Evolutionary conservation across 2,329 filamentous ascomycete genomes (phyloP).

Genomic region (Decorospora gaudefroyi): DNA sequence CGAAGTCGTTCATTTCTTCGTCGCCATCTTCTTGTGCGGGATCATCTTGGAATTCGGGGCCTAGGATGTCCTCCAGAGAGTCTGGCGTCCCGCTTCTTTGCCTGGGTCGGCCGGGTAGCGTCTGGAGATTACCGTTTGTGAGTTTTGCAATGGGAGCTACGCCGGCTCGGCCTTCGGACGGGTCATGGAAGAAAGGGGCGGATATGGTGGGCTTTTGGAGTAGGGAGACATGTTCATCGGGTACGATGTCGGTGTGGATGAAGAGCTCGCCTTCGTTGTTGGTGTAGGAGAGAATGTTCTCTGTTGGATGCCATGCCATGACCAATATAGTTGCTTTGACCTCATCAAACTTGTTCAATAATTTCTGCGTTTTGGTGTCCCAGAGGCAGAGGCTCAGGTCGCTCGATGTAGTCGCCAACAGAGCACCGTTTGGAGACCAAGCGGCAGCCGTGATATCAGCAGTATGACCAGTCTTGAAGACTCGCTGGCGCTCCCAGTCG

Average conservation of each 20-base stretch:
- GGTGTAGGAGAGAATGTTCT: conserved; percentile 89
- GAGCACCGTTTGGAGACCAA: conserved; percentile 93
- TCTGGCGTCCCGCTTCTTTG: conserved; percentile 65
- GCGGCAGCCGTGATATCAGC: conserved; percentile 83
- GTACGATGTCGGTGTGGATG: conserved; percentile 74
- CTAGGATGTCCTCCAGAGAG: conserved; percentile 82
- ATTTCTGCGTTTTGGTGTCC: conserved; percentile 85
- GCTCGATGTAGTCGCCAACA: conserved; percentile 69
- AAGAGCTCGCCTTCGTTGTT: conserved; percentile 92
- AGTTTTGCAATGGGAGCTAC: conserved; percentile 60
- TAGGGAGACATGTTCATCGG: conserved; percentile 54
- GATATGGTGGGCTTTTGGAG: conserved; percentile 65
- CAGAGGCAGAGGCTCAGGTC: conserved; percentile 74
- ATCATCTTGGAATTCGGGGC: conserved; percentile 58
- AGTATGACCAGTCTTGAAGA: conserved; percentile 77
- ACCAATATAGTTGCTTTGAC: conserved; percentile 74
- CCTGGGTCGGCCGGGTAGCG: conserved; percentile 59
- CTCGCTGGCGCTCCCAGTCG: conserved; percentile 85
- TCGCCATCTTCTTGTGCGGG: conserved; percentile 54
- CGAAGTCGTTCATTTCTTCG: conserved; percentile 71
- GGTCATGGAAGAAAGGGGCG: conserved; percentile 84
- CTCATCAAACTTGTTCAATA: conserved; percentile 78
- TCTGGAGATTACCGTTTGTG: conserved; percentile 61
- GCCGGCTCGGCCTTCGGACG: conserved; percentile 69
- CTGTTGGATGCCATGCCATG: conserved; percentile 85